These are phyloP conservation scores for Earliella scabrosa DNA, from an alignment of 1,284 basidiomycete species.

Conservation along the genomic window DNA sequence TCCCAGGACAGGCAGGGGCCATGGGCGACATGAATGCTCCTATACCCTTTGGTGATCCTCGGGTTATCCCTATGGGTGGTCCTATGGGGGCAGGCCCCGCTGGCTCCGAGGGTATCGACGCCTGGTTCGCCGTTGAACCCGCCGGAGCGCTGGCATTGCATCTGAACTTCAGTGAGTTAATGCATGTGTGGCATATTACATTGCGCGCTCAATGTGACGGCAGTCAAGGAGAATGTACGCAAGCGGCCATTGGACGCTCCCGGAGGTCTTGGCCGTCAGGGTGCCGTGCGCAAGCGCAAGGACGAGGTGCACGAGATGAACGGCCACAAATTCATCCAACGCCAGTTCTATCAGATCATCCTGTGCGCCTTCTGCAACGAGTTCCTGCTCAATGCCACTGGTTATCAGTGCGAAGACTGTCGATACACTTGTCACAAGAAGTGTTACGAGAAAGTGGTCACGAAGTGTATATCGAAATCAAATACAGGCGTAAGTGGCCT, in stretches of 20 bases:
- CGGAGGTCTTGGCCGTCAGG: conserved; percentile 94
- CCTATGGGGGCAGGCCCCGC: conserved; percentile 34
- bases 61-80: conserved; percentile 32
- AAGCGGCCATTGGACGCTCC: conserved; percentile 92
- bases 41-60: conserved; percentile 48
- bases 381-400: conserved; percentile 95
- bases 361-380: conserved; percentile 98
- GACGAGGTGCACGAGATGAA: conserved; percentile 99
- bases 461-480: conserved; percentile 98
- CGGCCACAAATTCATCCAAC: conserved; percentile 97
- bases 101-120: conserved; percentile 84
- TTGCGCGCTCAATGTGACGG: conserved; percentile 19
- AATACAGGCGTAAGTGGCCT: conserved; percentile 79
- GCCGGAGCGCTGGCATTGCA: conserved; percentile 91
- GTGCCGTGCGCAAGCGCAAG: conserved; percentile 97
- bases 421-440: conserved; percentile 99
- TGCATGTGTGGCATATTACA: conserved; percentile 8
- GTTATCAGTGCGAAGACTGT: conserved; percentile 99
- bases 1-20: conserved; percentile 42
- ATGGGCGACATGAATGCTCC: conserved; percentile 63
- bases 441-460: conserved; percentile 98
- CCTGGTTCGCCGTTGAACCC: conserved; percentile 98
- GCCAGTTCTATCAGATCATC: conserved; percentile 99
- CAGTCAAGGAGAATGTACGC: conserved; percentile 96
- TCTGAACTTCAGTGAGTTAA: conserved; percentile 85